Base-by-base conservation (phyloP, 306 rosid genomes). In the Macrotyloma uniflorum region DNA sequence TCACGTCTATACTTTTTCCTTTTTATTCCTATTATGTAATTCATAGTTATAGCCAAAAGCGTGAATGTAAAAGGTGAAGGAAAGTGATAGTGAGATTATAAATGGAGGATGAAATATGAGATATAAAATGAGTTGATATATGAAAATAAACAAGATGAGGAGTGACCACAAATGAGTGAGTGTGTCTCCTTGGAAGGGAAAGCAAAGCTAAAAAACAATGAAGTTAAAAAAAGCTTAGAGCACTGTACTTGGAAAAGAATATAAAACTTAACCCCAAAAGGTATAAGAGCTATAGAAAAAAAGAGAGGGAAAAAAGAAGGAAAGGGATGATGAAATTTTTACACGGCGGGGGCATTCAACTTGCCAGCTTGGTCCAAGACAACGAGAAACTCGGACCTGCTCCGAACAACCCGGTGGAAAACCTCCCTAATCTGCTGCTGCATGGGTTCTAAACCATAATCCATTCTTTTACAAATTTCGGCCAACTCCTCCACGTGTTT, bases 351-450 rank as follows among this genome's bases (percentile, higher is more conserved):
- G 8, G 91, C 30, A 22, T 90, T 33, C 35, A 78, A 43, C 74
- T 86, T 96, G 43, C 91, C 93, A 65, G 85, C 87, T 49, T 80
- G 92, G 46, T 96, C 99, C 85, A 96, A 66, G 5, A 86, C 87
- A 53, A 83, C 83, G 10, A 93, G 89, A 75, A 96, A 86, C 88
- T 96, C 98, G 5, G 94, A 26, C 79, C 97, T 90, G 87, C 93
- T 96, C 86, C 94, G 87, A 30, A 93, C 93, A 20, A 88, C 66
- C 87, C 92, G 91, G 46, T 93, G 99, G 58, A 93, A 96, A 0
- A 93, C 90, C 82, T 91, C 98, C 53, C 98, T 87, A 63, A 96
- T 91, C 58, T 96, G 99, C 59, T 78, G 90, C 87, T 96, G 98
- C 78, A 96, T 63, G 6, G 98, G 99, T 68, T 89, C 86, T 89